Percentiles rank a stretch among this genome's conserved stretches.
Evolutionary conservation across 345 rosid species (phyloP).

Genomic region (Cochlearia excelsa): DNA sequence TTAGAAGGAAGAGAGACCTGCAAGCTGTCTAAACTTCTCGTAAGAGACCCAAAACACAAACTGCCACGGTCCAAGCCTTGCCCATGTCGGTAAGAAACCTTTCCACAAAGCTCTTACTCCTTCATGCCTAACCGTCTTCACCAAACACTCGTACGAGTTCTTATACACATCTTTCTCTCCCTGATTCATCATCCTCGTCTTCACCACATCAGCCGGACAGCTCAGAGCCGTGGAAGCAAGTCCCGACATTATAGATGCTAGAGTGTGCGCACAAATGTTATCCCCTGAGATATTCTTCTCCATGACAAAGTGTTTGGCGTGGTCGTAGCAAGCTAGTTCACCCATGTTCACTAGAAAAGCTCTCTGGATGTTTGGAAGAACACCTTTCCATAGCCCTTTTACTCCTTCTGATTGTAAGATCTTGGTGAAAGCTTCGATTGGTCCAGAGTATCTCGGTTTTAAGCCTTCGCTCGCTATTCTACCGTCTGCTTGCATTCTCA

Average conservation of each 20-base stretch:
- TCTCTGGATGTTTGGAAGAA: conserved; percentile 76
- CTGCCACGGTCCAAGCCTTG: conserved; percentile 95
- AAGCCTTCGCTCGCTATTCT: conserved; percentile 52
- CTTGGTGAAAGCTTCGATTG: conserved; percentile 57
- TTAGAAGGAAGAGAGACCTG: conserved; percentile 74
- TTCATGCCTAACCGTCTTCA: conserved; percentile 67
- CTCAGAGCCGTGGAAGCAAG: conserved; percentile 73
- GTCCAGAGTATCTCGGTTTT: conserved; percentile 62
- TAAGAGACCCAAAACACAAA: conserved; percentile 92
- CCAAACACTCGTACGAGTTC: conserved; percentile 75
- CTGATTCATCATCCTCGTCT: conserved; percentile 92
- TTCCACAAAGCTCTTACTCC: conserved; percentile 80
- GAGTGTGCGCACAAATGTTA: conserved; percentile 67
- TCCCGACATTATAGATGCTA: conserved; percentile 81
- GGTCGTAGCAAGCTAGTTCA: conserved; percentile 87
- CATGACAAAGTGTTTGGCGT: conserved; percentile 69
- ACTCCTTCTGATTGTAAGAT: conserved; percentile 57
- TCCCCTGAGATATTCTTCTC: conserved; percentile 49
- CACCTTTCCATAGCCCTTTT: conserved; percentile 79
- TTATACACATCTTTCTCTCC: conserved; percentile 44
- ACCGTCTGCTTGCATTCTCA: conserved; percentile 91
- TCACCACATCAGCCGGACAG: conserved; percentile 88
- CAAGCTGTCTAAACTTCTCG: conserved; percentile 63
- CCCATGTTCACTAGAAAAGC: conserved; percentile 93
- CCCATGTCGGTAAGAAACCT: conserved; percentile 90